Evolutionary conservation across 495 filamentous ascomycete genomes (phyloP).

Genomic region (Podospora appendiculata): DNA sequence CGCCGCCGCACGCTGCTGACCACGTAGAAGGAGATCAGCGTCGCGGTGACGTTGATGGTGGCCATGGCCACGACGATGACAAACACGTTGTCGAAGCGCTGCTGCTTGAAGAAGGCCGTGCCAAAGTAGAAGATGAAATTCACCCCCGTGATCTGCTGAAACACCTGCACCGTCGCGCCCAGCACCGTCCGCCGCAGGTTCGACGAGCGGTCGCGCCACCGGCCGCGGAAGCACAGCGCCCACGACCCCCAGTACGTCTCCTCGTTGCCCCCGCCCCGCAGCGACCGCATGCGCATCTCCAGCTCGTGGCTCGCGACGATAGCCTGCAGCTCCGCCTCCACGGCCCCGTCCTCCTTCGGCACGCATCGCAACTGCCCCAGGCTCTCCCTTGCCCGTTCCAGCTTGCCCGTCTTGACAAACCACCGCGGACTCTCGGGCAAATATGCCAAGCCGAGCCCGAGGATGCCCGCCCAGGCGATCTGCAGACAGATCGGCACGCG

Average conservation of each 20-base stretch:
- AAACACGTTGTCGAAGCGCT: constrained; percentile 56
- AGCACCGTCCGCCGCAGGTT: constrained; percentile 39
- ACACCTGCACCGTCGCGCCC: constrained; percentile 46
- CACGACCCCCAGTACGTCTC: constrained; percentile 41
- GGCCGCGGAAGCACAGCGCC: constrained; percentile 65
- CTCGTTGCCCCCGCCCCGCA: not conserved
- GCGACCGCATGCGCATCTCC: not conserved
- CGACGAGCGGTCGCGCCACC: constrained; percentile 61
- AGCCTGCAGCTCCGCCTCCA: constrained; percentile 61
- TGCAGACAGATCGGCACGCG: constrained; percentile 75
- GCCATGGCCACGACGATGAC: constrained; percentile 55
- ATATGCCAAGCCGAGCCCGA: constrained; percentile 57
- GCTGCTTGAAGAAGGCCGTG: constrained; percentile 60
- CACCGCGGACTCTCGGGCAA: constrained; percentile 78
- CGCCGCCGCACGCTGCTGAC: constrained; percentile 65
- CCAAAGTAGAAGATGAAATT: constrained; percentile 76
- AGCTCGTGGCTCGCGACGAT: constrained; percentile 61
- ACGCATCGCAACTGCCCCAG: constrained; percentile 44
- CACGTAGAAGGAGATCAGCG: constrained; percentile 57
- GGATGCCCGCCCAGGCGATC: constrained; percentile 68
- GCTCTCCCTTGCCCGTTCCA: constrained; percentile 55
- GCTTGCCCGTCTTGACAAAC: constrained; percentile 61
- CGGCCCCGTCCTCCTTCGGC: constrained; percentile 49
- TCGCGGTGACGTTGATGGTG: constrained; percentile 58
- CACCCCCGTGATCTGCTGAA: constrained; percentile 40